Evolutionary conservation across 1,284 basidiomycete species (phyloP), one percentile per base, ranked within the genome.

Genomic region (Agroathelia rolfsii): DNA sequence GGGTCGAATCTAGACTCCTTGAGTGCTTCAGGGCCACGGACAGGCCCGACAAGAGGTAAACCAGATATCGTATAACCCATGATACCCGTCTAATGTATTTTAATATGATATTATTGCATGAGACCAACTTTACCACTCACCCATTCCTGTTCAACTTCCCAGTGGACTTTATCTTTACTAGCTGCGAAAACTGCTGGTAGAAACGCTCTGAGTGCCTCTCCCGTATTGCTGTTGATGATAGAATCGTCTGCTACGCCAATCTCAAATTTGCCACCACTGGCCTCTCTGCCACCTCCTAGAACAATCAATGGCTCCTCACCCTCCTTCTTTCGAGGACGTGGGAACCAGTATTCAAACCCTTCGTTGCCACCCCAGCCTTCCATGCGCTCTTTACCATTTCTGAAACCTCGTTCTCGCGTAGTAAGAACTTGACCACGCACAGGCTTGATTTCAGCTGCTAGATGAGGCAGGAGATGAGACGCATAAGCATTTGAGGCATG

Each of bases 401-500:
- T 35, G 48, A 41, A 13, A 72, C 43, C 5, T 52, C 48, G 2
- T 55, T 46, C 72, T 14, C 74, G 71, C 2, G 72, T 53, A 0
- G 82, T 71, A 14, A 83, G 59, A 30, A 80, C 64, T 47, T 89
- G 85, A 0, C 77, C 83, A 6, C 86, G 76, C 0, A 73, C 73
- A 0, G 85, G 85, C 0, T 81, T 59, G 39, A 89, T 76, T 0
- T 69, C 69, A 0, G 44, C 35, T 6, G 49, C 34, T 12, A 62
- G 41, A 24, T 62, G 56, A 5, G 62, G 59, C 2, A 69, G 54
- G 25, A 56, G 64, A 40, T 82, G 66, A 1, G 73, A 70, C 1
- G 75, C 71, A 37, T 89, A 86, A 0, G 58, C 86, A 43, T 90
- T 89, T 3, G 83, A 88, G 0, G 84, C 83, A 46, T 90, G 84